Base-by-base conservation (phyloP, 805 yeast species). In the Barnettozyma sucrosica region DNA sequence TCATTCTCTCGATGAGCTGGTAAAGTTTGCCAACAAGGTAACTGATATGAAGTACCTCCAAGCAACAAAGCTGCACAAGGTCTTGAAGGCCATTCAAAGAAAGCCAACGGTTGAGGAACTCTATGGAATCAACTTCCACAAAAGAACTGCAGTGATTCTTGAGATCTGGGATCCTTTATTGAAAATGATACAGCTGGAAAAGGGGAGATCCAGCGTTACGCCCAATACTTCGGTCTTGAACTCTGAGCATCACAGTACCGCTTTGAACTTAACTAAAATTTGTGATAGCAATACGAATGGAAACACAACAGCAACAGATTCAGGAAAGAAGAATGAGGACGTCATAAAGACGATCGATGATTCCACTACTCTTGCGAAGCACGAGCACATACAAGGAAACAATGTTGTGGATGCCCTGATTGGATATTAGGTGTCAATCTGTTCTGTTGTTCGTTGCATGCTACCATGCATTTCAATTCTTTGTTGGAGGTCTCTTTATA, bases 11-110 rank as follows among this genome's bases (percentile, higher is more conserved):
- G 60, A 66, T 46, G 66, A 73, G 33, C 58, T 77, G 20, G 71
- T 67, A 21, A 70, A 69, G 16, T 71, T 74, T 49, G 69, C 75
- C 1, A 45, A 52, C 9, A 34, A 54, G 3, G 68, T 76, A 32
- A 66, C 20, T 9, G 37, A 58, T 25, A 59, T 65, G 19, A 71
- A 70, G 14, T 56, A 75, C 19, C 64, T 77, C 49, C 66, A 63
- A 43, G 60, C 61, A 20, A 74, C 80, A 14, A 77, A 75, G 54
- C 63, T 77, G 44, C 80, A 76, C 55, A 77, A 77, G 57, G 80
- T 77, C 1, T 57, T 77, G 49, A 74, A 71, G 56, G 76, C 77
- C 47, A 74, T 77, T 19, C 50, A 68, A 44, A 68, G 67, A 48
- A 66, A 68, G 50, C 65, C 64, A 24, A 63, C 63, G 32, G 63